Base-by-base conservation (phyloP, 192 early-diverging fungal species). In the Cladochytrium replicatum region DNA sequence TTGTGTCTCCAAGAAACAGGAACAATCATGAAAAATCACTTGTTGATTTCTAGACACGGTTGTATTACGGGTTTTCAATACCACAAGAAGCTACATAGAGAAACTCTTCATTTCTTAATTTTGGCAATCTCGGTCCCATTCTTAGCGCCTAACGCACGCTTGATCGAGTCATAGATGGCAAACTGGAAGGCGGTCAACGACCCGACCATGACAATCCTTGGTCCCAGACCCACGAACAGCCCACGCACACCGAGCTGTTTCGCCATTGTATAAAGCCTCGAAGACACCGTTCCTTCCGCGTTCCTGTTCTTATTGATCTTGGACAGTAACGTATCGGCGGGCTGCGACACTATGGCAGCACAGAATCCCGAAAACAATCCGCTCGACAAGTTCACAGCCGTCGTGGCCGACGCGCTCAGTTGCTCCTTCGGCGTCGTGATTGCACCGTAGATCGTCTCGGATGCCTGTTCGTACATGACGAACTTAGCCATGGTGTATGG, bases 401-500 rank as follows among this genome's bases (percentile, higher is more conserved):
- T 68, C 41, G 76, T 63, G 22, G 55, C 57, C n/a, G 54, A 40
- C 23, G 54, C 15, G 30, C 72, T 55, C n/a, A 73, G 46, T 37
- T 69, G 39, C n/a, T 68, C 60, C 28, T 73, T 64, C 42, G 70
- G 55, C 19, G 39, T 77, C 39, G 46, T 45, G 43, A 75, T 21
- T 15, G 28, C 21, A 22, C 60, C 41, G 61, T 68, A 68, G 68
- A 83, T 61, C 22, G 41, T 38, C 64, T 82, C 75, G 29, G 64
- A 63, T 34, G 63, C 61, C 59, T 63, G 53, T 45, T 77, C 84
- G 47, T 74, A 77, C 47, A 83, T 80, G 39, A 70, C 76, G 54
- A 86, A 86, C 68, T 86, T 86, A 61, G 84, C 73, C 75, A 86
- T 80, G 24, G 84, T 86, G 63, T 86, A 86, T 8, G 84, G 84